Base-by-base conservation (phyloP, 2,329 filamentous ascomycete species). In the Moelleriella libera region DNA sequence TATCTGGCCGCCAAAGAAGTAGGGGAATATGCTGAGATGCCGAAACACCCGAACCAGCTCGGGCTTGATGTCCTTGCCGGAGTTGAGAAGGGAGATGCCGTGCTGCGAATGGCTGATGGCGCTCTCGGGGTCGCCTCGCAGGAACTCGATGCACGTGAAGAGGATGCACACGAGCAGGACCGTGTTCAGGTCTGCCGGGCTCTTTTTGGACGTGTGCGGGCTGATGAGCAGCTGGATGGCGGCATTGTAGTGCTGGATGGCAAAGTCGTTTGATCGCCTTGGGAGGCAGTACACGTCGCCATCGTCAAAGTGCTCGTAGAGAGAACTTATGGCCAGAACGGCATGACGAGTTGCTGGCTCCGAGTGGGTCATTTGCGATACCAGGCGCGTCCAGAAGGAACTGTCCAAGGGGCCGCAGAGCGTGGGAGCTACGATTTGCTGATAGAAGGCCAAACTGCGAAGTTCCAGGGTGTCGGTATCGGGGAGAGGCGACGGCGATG, bases 91-190 rank as follows among this genome's bases (percentile, higher is more conserved):
- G 12, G 51, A 51, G 12, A 67, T 57, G 8, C 68, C 68, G 47
- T 69, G 66, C 0, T 57, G 57, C 5, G 60, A 62, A 47, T 71
- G 68, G 7, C 56, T 55, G 5, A 63, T 57, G 1, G 66, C 68
- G 4, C 58, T 56, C 5, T 58, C 52, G 14, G 54, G 54, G 52
- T 69, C 60, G 7, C 61, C 65, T 1, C 62, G 61, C 1, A 70
- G 54, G 48, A 68, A 62, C 50, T 70, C 68, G 47, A 71, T 64
- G 50, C 67, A 70, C 37, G 67, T 58, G 48, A 71, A 70, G 12
- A 71, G 53, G 2, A 69, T 50, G 48, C 68, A 70, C 0, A 66
- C 60, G 0, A 68, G 49, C 3, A 70, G 52, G 3, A 69, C 61
- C 0, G 62, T 53, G 32, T 66, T 61, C 12, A 64, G 55, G 29